Percentiles rank a stretch among this genome's conserved stretches.
phyloP scores from a whole-genome alignment of 306 rosid genomes.

The Crotalaria pallida region DNA sequence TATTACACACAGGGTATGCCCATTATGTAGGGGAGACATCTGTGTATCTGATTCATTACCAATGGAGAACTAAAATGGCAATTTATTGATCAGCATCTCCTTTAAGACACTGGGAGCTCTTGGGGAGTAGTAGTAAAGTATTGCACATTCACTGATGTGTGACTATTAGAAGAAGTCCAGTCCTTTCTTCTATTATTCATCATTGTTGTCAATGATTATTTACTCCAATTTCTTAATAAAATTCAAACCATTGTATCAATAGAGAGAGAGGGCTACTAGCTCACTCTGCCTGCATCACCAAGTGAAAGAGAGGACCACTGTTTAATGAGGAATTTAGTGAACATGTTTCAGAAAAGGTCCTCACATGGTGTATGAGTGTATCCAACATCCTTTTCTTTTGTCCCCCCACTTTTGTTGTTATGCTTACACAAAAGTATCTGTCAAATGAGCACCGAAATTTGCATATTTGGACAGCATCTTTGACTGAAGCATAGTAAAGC shows the following conservation, averaged over 20 bases:
- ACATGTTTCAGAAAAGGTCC: slow-evolving; percentile 21
- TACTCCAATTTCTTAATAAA: slow-evolving; percentile 26
- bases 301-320: neutral
- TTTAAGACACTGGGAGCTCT: neutral
- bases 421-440: neutral
- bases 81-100: slow-evolving; percentile 16
- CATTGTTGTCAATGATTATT: slow-evolving; percentile 33
- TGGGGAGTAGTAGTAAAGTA: neutral
- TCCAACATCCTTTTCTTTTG: neutral
- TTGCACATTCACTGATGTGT: slow-evolving; percentile 20
- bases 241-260: slow-evolving; percentile 33
- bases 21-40: slow-evolving; percentile 86
- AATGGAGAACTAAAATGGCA: slow-evolving; percentile 37
- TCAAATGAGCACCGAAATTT: slow-evolving; percentile 22
- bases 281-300: slow-evolving; percentile 3
- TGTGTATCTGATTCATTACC: slow-evolving; percentile 58
- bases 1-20: slow-evolving; percentile 82
- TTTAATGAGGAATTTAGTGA: slow-evolving; percentile 16
- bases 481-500: slow-evolving; percentile 23
- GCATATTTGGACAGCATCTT: slow-evolving; percentile 18
- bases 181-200: slow-evolving; percentile 24
- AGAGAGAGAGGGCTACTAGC: slow-evolving; percentile 36
- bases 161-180: slow-evolving; percentile 37
- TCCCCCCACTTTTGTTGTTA: neutral
- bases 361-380: slow-evolving; percentile 13